Evolutionary conservation across 2,329 filamentous ascomycete species (phyloP), one percentile per base, ranked within the genome.

Genomic region (Alternaria alternata): DNA sequence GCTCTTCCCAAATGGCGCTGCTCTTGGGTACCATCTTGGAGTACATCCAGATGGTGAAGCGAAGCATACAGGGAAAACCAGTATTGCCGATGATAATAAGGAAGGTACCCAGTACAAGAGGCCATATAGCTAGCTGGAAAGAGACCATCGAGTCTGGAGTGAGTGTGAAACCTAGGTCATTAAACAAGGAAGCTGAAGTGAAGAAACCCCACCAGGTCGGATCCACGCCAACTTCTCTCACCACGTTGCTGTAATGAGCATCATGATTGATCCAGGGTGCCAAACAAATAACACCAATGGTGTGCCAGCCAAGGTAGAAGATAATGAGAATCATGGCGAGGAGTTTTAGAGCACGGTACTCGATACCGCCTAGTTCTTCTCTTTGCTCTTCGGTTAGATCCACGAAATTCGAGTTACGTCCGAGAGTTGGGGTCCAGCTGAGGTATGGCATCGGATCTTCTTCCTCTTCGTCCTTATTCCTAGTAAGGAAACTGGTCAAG

Each of bases 61-160:
- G 91, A 24, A 98, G 86, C 90, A 97, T 94, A 72, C 95, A 92
- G 0, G 94, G 95, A 69, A 98, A 98, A 0, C 91, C 95, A 0
- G 94, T 98, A 73, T 98, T 98, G 57, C 94, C 94, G 62, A 97
- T 93, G 62, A 98, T 88, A 74, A 98, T 95, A 42, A 98, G 85
- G 69, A 96, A 96, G 7, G 88, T 88, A 79, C 93, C 88, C 43
- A 95, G 75, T 22, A 97, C 82, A 46, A 98, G 82, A 0, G 91
- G 88, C 69, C 92, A 91, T 7, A 91, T 83, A 1, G 93, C 92
- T 8, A 82, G 86, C 68, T 92, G 89, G 77, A 98, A 98, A 0
- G 92, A 94, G 42, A 88, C 86, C 93, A 99, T 97, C 68, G 93
- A 97, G 79, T 98, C 92, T 0, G 94, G 91, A 0, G 93, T 98